These are phyloP conservation scores for Calonectria crousiana DNA, from an alignment of 2,329 filamentous ascomycete species.

Conservation along the genomic window DNA sequence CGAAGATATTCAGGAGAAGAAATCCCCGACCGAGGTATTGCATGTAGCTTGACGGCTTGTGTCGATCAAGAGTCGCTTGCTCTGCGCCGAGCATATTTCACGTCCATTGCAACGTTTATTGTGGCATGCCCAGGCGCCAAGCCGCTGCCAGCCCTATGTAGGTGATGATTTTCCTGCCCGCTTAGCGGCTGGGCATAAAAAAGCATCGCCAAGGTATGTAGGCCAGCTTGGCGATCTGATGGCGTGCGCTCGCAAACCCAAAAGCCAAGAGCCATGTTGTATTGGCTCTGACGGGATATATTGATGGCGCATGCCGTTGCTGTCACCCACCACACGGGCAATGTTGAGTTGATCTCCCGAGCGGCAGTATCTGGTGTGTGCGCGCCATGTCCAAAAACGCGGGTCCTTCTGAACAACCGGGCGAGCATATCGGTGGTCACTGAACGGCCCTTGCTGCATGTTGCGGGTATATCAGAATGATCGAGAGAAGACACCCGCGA, in stretches of 20 bases:
- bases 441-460: background rate
- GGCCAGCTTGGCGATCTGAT: constrained; percentile 4
- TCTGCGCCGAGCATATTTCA: background rate
- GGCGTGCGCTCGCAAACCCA: background rate
- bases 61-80: background rate
- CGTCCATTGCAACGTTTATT: background rate
- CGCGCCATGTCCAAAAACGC: background rate
- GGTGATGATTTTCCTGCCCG: background rate
- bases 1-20: background rate
- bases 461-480: background rate
- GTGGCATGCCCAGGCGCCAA: background rate
- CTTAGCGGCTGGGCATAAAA: constrained; percentile 4
- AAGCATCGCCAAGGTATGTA: background rate
- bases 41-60: background rate
- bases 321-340: background rate
- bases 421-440: background rate
- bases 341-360: background rate
- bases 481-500: background rate
- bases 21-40: background rate
- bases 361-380: background rate
- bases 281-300: background rate
- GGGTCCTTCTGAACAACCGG: background rate
- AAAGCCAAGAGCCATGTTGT: background rate
- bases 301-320: background rate
- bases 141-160: background rate